Evolutionary conservation across 495 filamentous ascomycete species (phyloP).

Genomic region (Penicillium paradoxum): DNA sequence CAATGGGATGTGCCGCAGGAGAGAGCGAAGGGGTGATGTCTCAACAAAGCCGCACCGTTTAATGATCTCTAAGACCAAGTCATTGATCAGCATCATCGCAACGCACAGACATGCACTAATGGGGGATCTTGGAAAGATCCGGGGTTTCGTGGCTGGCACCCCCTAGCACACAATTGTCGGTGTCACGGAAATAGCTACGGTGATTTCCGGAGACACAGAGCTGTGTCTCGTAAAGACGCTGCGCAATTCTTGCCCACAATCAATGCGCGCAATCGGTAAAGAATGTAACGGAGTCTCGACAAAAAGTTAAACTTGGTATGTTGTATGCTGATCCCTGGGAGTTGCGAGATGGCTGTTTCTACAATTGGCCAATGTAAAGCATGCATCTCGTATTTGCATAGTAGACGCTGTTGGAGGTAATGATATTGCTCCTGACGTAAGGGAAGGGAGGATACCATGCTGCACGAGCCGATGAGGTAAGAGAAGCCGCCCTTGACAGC

Average conservation of each 20-base stretch:
- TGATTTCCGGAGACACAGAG: not conserved
- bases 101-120: constrained; percentile 24
- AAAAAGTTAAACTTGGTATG: constrained; percentile 1
- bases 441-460: not conserved
- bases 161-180: not conserved
- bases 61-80: constrained; percentile 11
- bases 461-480: not conserved
- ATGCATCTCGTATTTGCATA: constrained; percentile 1
- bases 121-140: constrained; percentile 14
- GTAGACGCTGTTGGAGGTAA: constrained; percentile 4
- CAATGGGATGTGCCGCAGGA: constrained; percentile 9
- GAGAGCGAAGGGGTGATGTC: constrained; percentile 20
- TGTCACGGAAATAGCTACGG: not conserved
- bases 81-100: constrained; percentile 20
- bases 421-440: not conserved
- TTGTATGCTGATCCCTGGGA: constrained; percentile 1
- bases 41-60: constrained; percentile 21
- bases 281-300: not conserved
- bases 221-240: not conserved
- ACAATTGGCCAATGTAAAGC: constrained; percentile 3
- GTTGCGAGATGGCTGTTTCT: not conserved
- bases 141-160: constrained; percentile 14
- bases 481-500: not conserved
- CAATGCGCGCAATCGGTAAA: not conserved
- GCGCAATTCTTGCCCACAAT: not conserved